These are phyloP conservation scores for Solanum piurae DNA, from an alignment of 257 asterid species.

Conservation along the genomic window DNA sequence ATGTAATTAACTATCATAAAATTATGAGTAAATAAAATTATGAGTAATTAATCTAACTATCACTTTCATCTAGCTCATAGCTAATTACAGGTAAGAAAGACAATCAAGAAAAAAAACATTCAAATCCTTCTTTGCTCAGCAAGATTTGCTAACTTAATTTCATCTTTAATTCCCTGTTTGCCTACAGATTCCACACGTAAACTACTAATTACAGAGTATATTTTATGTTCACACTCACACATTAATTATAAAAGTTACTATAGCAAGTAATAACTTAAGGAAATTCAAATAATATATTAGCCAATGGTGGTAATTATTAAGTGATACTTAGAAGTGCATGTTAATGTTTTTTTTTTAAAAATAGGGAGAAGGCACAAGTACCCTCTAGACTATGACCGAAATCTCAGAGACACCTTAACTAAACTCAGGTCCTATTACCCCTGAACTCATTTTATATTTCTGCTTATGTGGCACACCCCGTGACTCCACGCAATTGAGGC, in stretches of 20 bases:
- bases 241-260: not conserved
- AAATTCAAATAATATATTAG: not conserved
- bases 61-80: slow-evolving; percentile 30
- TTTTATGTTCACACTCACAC: not conserved
- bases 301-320: not conserved
- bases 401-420: no score
- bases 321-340: not conserved
- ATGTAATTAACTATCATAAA: slow-evolving; percentile 28
- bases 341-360: not conserved
- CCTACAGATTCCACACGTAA: not conserved
- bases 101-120: slow-evolving; percentile 9
- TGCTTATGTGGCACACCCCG: no score
- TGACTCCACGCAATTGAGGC: no score
- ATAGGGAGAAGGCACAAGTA: no score
- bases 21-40: slow-evolving; percentile 2
- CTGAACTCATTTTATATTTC: no score
- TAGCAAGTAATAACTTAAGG: not conserved
- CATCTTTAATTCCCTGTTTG: not conserved
- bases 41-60: slow-evolving; percentile 27
- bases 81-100: slow-evolving; percentile 2
- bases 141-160: slow-evolving; percentile 9
- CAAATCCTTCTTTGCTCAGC: slow-evolving; percentile 28
- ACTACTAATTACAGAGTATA: not conserved
- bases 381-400: no score
- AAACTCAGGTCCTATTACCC: no score